A percentile compares a stretch with the other conserved stretches of the same genome.
phyloP scores from a whole-genome alignment of 1,139 yeast genomes.

The Sugiyamaella grinbergsii region DNA sequence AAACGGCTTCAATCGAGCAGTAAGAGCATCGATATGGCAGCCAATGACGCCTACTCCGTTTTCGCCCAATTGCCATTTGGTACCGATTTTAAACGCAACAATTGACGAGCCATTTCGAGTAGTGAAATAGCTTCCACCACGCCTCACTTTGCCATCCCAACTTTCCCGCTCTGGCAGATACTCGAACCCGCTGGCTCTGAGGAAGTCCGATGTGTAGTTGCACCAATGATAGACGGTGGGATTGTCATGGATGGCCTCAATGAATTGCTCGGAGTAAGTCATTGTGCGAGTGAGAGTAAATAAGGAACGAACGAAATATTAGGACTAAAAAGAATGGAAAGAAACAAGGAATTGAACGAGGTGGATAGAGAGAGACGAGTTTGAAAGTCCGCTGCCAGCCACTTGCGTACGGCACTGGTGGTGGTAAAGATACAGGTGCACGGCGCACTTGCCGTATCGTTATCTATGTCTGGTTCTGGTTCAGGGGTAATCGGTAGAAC shows the following conservation, averaged over 20 bases:
- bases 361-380: too few species aligned
- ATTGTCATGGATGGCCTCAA: constrained; percentile 73
- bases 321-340: neutral
- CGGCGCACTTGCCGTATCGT: too few species aligned
- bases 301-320: neutral
- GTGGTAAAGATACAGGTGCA: too few species aligned
- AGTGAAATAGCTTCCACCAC: constrained; percentile 69
- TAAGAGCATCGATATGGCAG: constrained; percentile 89
- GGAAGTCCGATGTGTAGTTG: constrained; percentile 48
- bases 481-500: too few species aligned
- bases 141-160: constrained; percentile 58
- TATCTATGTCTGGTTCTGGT: too few species aligned
- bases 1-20: constrained; percentile 66
- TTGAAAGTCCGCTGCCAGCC: too few species aligned
- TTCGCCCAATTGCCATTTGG: constrained; percentile 62
- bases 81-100: constrained; percentile 73
- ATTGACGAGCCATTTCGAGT: constrained; percentile 76
- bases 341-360: neutral
- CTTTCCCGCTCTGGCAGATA: constrained; percentile 68
- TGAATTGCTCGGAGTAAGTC: constrained; percentile 55
- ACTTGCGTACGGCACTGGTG: too few species aligned
- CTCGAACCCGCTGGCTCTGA: constrained; percentile 51
- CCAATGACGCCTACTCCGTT: constrained; percentile 82
- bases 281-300: constrained; percentile 18
- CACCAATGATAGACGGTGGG: constrained; percentile 96